Base-by-base conservation (phyloP, 441 rosid species). In the Gossypium gossypioides region DNA sequence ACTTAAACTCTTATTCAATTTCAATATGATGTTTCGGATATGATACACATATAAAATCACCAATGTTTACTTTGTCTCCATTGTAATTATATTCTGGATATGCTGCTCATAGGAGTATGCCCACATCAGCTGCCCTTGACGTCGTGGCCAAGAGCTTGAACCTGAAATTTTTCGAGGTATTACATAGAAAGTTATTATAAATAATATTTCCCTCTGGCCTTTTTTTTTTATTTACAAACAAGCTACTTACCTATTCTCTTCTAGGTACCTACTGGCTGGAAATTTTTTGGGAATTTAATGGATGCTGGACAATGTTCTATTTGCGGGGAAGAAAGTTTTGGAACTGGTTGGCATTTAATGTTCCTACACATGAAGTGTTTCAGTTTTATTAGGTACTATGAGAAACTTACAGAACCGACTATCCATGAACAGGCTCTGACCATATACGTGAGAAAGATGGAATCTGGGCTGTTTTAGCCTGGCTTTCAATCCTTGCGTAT, bases 311-410 rank as follows among this genome's bases (percentile, higher is more conserved):
- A 87, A 75, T 96, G 97, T 73, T 96, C 99, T 65, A 56, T 96
- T 62, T 96, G 99, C 72, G 99, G 98, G 21, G 99, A 96, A 87
- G 99, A 96, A 85, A 96, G 98, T 79, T 96, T 93, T 83, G 98
- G 99, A 83, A 91, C 99, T 79, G 98, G 99, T 88, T 74, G 69
- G 87, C 77, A 18, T 75, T 37, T 64, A 24, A n/a, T 24, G 13
- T 71, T 34, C 60, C 54, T 12, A 68, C 15, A 58, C 71, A 1
- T 18, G n/a, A 32, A 15, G 69, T 64, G 24, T 40, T 54, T 44
- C 32, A 56, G 29, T 56, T 56, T 56, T 3, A 59, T 46, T 62
- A 51, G 59, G 19, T 48, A 46, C 40, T 54, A 12, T 16, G 27
- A 13, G 13, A 8, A 59, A 60, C 40, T 68, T 72, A 12, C 8